Evolutionary conservation across 2,329 filamentous ascomycete species (phyloP).

Genomic region (Biscogniauxia mediterranea): DNA sequence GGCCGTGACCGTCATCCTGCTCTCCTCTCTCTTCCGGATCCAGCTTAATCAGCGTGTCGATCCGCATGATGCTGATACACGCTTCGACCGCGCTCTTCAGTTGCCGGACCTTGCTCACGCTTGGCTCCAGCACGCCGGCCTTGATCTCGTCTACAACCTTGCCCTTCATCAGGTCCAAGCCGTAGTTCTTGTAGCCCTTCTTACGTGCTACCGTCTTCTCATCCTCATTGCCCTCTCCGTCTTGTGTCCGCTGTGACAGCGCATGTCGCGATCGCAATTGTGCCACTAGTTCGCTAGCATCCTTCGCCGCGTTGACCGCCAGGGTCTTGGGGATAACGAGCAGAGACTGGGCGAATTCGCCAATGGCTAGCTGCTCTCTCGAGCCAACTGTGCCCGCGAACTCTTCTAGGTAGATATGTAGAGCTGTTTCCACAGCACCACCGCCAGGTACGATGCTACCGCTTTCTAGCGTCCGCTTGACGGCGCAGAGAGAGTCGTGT

Average conservation of each 20-base stretch:
- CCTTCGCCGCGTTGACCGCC: conserved; percentile 95
- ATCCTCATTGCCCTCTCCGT: conserved; percentile 79
- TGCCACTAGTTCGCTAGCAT: conserved; percentile 90
- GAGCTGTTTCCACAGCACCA: conserved; percentile 94
- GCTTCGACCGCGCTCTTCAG: conserved; percentile 98
- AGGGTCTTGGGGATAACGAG: conserved; percentile 95
- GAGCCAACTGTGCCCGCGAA: conserved; percentile 97
- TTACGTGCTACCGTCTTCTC: conserved; percentile 88
- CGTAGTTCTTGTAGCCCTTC: conserved; percentile 99
- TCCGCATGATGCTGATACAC: conserved; percentile 98
- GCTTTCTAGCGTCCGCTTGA: conserved; percentile 95
- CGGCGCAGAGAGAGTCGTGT: conserved; percentile 93
- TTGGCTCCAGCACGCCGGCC: conserved; percentile 91
- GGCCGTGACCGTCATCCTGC: conserved; percentile 82
- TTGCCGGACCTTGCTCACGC: conserved; percentile 97
- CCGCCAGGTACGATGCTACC: conserved; percentile 96
- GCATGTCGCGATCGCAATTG: conserved; percentile 94
- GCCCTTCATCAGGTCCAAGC: conserved; percentile 83
- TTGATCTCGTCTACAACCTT: conserved; percentile 93
- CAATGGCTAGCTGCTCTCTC: conserved; percentile 95
- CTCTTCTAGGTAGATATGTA: conserved; percentile 98
- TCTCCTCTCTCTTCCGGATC: conserved; percentile 80
- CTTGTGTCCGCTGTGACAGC: conserved; percentile 85
- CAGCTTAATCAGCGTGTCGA: conserved; percentile 97
- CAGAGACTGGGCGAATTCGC: conserved; percentile 92